These are phyloP conservation scores for Naganishia kalamii DNA, from an alignment of 768 basidiomycete species.

Conservation along the genomic window DNA sequence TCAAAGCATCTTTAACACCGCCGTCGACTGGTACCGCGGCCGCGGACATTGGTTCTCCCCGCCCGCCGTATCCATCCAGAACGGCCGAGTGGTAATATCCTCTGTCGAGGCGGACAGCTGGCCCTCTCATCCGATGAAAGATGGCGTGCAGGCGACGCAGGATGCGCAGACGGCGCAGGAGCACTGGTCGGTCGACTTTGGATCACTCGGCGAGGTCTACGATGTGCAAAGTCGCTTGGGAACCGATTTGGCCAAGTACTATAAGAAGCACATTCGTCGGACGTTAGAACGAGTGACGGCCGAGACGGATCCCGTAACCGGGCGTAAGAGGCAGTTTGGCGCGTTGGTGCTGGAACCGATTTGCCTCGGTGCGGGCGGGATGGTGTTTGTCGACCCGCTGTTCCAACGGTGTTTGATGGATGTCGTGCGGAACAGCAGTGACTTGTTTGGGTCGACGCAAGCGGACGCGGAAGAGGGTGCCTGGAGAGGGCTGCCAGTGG, in stretches of 20 bases:
- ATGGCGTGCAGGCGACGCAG: not conserved
- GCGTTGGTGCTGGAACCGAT: constrained; percentile 85
- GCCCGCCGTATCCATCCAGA: constrained; percentile 64
- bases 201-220: constrained; percentile 61
- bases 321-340: constrained; percentile 42
- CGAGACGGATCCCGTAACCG: constrained; percentile 15
- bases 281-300: constrained; percentile 49
- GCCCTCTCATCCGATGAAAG: constrained; percentile 28
- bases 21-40: constrained; percentile 91
- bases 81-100: constrained; percentile 51
- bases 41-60: constrained; percentile 92
- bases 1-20: constrained; percentile 63
- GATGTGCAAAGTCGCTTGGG: constrained; percentile 59
- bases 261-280: constrained; percentile 57
- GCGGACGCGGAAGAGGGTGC: constrained; percentile 29
- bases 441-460: constrained; percentile 38
- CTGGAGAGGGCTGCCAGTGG: constrained; percentile 74
- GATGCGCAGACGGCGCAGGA: not conserved
- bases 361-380: constrained; percentile 90
- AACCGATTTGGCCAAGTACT: constrained; percentile 59
- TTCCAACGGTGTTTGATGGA: constrained; percentile 86
- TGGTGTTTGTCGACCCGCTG: constrained; percentile 94
- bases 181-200: constrained; percentile 40
- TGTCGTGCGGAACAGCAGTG: constrained; percentile 57
- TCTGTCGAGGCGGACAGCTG: constrained; percentile 39